Conservation (phyloP, 2,329 filamentous ascomycete species). For the Aureobasidium sp. region DNA sequence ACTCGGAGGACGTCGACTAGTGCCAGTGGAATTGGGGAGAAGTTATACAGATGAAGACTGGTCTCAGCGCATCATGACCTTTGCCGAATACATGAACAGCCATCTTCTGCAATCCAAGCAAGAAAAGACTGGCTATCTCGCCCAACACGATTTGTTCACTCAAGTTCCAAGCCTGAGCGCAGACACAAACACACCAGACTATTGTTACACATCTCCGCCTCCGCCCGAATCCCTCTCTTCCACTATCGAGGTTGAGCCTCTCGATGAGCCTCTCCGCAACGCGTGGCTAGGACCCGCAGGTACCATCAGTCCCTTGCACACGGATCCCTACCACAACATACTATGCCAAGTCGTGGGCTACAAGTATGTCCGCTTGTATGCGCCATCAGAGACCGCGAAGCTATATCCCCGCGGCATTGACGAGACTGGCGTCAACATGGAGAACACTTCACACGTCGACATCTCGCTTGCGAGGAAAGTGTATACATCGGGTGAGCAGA, state of each 20-base stretch:
- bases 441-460: slow-evolving; percentile 77
- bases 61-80: slow-evolving; percentile 73
- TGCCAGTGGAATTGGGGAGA: slow-evolving; percentile 72
- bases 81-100: slow-evolving; percentile 58
- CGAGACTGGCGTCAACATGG: slow-evolving; percentile 72
- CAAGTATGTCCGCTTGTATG: slow-evolving; percentile 88
- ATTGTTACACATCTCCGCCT: slow-evolving; percentile 62
- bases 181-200: slow-evolving; percentile 76
- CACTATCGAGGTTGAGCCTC: slow-evolving; percentile 33
- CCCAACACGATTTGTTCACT: slow-evolving; percentile 78
- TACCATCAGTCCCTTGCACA: slow-evolving; percentile 89
- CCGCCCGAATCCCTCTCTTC: slow-evolving; percentile 71
- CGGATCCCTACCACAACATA: slow-evolving; percentile 89
- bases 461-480: slow-evolving; percentile 33
- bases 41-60: slow-evolving; percentile 82
- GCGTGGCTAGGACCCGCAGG: slow-evolving; percentile 86
- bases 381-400: slow-evolving; percentile 51
- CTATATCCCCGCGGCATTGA: slow-evolving; percentile 57
- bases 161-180: slow-evolving; percentile 70
- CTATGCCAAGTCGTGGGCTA: slow-evolving; percentile 79
- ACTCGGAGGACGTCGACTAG: slow-evolving; percentile 66
- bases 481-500: slow-evolving; percentile 14
- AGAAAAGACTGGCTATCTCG: slow-evolving; percentile 62
- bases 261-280: slow-evolving; percentile 62
- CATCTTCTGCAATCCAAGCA: slow-evolving; percentile 43